Conservation (phyloP, 176 grass and related monocot species). For the Poa annua region DNA sequence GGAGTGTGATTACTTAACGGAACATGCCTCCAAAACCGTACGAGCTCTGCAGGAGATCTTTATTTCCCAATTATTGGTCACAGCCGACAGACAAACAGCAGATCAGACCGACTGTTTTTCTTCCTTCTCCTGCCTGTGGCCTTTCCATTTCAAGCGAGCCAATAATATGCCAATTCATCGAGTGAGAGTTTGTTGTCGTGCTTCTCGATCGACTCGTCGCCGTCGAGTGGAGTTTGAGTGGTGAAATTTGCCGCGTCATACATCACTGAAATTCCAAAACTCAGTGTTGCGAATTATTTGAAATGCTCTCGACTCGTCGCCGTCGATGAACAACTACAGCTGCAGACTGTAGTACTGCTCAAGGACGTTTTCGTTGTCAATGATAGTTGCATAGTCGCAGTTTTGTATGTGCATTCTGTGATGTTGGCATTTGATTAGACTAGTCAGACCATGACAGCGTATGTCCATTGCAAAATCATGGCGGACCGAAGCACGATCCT, state of each 20-base stretch:
- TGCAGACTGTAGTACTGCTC: not conserved
- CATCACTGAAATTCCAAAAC: too few relatives aligned
- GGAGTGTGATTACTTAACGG: constrained; percentile 19
- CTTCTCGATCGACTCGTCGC: too few relatives aligned
- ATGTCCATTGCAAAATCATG: not conserved
- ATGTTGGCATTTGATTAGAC: constrained; percentile 33
- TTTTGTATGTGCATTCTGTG: not conserved
- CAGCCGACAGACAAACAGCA: not conserved
- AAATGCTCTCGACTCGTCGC: not conserved
- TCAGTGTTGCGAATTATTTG: too few relatives aligned
- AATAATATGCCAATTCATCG: too few relatives aligned
- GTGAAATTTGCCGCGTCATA: not conserved
- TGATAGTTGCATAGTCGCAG: not conserved
- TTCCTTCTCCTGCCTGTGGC: not conserved
- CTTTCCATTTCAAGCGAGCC: not conserved
- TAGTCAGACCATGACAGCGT: not conserved
- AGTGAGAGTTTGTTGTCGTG: not conserved
- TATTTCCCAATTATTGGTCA: constrained; percentile 16
- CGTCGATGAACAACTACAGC: not conserved
- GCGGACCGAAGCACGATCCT: constrained; percentile 31
- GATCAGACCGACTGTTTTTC: not conserved
- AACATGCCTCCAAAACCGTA: constrained; percentile 28
- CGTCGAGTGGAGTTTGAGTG: not conserved
- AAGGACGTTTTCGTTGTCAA: not conserved
- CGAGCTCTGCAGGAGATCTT: constrained; percentile 12